These are phyloP conservation scores for Exserohilum turcica DNA, from an alignment of 2,329 filamentous ascomycete genomes.

Conservation along the genomic window DNA sequence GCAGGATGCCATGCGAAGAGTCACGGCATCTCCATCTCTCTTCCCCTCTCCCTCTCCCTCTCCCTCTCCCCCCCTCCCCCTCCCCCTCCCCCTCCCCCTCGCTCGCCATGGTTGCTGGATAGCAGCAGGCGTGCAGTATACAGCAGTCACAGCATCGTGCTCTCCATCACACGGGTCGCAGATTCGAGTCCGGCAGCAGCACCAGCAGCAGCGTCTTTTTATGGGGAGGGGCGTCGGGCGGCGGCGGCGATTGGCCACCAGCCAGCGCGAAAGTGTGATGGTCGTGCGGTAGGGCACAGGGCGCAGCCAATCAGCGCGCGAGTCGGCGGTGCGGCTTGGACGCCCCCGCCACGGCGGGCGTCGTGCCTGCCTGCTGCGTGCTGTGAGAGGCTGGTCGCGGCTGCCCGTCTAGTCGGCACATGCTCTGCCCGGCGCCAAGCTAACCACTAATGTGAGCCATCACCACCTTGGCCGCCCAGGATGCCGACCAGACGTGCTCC, in stretches of 20 bases:
- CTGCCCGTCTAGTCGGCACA: conserved; percentile 37
- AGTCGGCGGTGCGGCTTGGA: conserved; percentile 22
- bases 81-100: no score
- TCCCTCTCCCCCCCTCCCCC: no score
- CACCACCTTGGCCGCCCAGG: conserved; percentile 40
- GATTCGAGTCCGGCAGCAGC: conserved; percentile 15
- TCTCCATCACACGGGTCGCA: no score
- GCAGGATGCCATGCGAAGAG: no score
- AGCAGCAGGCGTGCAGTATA: neutral
- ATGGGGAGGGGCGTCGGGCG: conserved; percentile 33
- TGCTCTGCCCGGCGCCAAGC: conserved; percentile 43
- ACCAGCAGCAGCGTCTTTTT: conserved; percentile 25
- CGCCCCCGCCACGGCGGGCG: conserved; percentile 27
- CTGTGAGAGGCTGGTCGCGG: conserved; percentile 37
- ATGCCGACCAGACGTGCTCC: no score
- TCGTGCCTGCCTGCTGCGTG: conserved; percentile 28
- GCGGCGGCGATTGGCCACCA: conserved; percentile 27
- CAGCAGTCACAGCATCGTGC: no score
- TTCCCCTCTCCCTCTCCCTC: no score
- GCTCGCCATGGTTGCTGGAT: no score
- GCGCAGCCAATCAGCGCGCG: conserved; percentile 11
- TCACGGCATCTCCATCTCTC: no score
- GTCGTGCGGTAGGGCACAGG: conserved; percentile 21
- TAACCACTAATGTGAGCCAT: conserved; percentile 39
- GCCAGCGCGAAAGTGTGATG: conserved; percentile 28